Evolutionary conservation across 129 eudicot genomes (phyloP).

Genomic region (Flaveria robusta): DNA sequence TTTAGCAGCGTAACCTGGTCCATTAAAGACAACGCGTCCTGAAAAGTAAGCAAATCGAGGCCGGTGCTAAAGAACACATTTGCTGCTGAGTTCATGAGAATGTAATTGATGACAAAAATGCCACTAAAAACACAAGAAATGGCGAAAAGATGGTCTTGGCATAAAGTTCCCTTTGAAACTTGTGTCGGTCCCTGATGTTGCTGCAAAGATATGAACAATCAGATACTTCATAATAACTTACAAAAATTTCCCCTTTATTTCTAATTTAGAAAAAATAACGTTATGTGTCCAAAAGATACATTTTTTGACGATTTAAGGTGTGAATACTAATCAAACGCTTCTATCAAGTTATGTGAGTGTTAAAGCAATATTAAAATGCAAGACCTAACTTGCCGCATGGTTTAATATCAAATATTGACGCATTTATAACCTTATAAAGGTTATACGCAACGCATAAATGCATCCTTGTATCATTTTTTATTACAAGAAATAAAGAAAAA

Average conservation of each 20-base stretch:
- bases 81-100: constrained; percentile 82
- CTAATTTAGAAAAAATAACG: background rate
- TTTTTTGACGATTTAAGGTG: background rate
- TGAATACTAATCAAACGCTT: background rate
- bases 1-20: constrained; percentile 64
- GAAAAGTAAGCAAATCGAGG: constrained; percentile 67
- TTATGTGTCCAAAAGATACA: background rate
- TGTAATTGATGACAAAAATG: constrained; percentile 68
- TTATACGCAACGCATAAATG: background rate
- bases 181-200: constrained; percentile 46
- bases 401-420: background rate
- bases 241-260: too few species aligned
- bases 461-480: background rate
- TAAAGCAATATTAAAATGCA: background rate
- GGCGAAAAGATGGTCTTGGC: constrained; percentile 71
- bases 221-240: too few species aligned
- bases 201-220: constrained; percentile 43
- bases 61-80: constrained; percentile 71
- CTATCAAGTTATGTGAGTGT: background rate
- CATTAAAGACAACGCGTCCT: constrained; percentile 75
- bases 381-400: background rate
- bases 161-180: constrained; percentile 54
- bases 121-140: constrained; percentile 69
- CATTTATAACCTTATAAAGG: background rate
- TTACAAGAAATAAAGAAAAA: background rate